phyloP scores from a whole-genome alignment of 2,329 filamentous ascomycete genomes.

The Fusarium decemcellulare region DNA sequence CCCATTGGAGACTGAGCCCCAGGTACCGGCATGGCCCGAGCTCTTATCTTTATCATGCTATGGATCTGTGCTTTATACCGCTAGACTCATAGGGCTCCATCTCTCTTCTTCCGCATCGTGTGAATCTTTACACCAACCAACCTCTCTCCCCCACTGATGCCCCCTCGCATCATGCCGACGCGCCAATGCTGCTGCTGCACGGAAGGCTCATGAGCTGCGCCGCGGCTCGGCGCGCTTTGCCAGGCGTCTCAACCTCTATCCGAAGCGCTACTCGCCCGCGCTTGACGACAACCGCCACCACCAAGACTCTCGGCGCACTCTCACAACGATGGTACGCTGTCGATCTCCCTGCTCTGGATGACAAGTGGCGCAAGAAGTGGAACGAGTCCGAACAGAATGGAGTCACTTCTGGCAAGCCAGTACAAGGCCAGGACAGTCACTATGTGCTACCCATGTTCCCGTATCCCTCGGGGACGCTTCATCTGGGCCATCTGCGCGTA shows the following conservation, averaged over 20 bases:
- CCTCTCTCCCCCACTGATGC: constrained; percentile 25
- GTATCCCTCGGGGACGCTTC: constrained; percentile 88
- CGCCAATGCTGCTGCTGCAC: constrained; percentile 49
- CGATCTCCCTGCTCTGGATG: constrained; percentile 61
- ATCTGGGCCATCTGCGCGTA: constrained; percentile 89
- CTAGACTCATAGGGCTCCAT: background rate
- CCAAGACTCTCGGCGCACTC: constrained; percentile 17
- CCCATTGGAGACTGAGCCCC: constrained; percentile 22
- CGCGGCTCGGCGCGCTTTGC: constrained; percentile 37
- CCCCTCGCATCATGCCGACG: constrained; percentile 43
- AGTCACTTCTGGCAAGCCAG: constrained; percentile 25
- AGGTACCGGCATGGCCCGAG: constrained; percentile 45
- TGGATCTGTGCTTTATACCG: background rate
- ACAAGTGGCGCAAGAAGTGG: constrained; percentile 69
- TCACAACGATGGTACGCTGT: constrained; percentile 57
- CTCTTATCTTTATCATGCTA: constrained; percentile 33
- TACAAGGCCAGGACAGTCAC: constrained; percentile 54
- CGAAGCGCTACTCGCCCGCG: constrained; percentile 29
- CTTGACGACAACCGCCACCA: constrained; percentile 24
- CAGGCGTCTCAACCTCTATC: constrained; percentile 22
- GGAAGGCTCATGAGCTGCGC: constrained; percentile 46
- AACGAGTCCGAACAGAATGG: constrained; percentile 23
- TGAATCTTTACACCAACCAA: constrained; percentile 2
- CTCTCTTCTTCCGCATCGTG: background rate
- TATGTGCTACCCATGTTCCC: constrained; percentile 95